Evolutionary conservation across 202 grass and related monocot genomes (phyloP), one percentile per base, ranked within the genome.

Genomic region (Bolboschoenoplectus hybrid): DNA sequence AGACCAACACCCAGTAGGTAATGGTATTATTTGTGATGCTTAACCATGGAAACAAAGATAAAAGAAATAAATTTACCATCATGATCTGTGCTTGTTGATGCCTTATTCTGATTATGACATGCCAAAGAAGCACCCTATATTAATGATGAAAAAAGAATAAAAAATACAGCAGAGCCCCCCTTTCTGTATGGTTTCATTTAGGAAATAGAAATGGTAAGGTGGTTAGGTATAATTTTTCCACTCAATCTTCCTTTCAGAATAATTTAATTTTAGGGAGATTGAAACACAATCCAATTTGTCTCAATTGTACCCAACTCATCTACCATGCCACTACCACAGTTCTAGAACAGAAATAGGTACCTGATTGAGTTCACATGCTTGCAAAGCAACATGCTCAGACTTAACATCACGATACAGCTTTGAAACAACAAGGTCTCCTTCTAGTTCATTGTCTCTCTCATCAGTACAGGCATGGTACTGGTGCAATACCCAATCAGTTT

Each of bases 401-500:
- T 12, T 46, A 85, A 63, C 49, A 55, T 72, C 81, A 62, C 71
- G 49, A 46, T 72, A 85, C 34, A 98, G 61, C 67, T 98, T 98
- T 16, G 90, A 98, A 75, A 94, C 84, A 58, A 95, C 90, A 80
- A 93, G 38, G 81, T 90, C 95, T 49, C 34, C 81, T 8, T 91
- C 80, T 50, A 20, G 60, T 46, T 32, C 41, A 50, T 6, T 47
- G 35, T 84, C 87, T 63, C 87, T 82, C 65, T 86, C 81, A 43
- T 45, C 87, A 53, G 53, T 86, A 67, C 82, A 83, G 1, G 92
- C 85, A 86, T 83, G 79, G 87, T 91, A 98, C 85, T 84, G 93
- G 89, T 95, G 85, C 74, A 95, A 66, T 40, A 89, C 68, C 93
- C 95, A 98, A 36, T 86, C 79, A 76, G 85, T 91, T 88, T 70